Percentiles rank a stretch among this genome's conserved stretches.
These are phyloP conservation scores for Cerrena zonata DNA, from an alignment of 1,284 basidiomycete genomes.

Conservation along the genomic window DNA sequence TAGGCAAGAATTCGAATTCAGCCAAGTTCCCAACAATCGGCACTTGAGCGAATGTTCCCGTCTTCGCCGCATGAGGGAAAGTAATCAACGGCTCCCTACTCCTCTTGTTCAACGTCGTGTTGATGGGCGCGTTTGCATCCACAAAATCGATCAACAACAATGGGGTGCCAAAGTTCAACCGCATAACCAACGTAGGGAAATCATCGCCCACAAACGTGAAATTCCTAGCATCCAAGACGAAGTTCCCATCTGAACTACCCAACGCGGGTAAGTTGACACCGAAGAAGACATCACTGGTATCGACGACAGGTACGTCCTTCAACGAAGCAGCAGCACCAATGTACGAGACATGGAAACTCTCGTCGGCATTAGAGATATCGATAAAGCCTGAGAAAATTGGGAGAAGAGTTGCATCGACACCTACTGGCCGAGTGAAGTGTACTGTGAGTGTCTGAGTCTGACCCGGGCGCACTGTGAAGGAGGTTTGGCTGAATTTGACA, in stretches of 20 bases:
- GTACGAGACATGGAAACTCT: constrained; percentile 46
- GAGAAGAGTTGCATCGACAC: constrained; percentile 40
- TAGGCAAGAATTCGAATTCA: constrained; percentile 31
- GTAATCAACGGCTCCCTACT: constrained; percentile 14
- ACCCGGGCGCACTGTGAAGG: constrained; percentile 31
- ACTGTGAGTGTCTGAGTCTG: constrained; percentile 26
- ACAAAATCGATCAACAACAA: constrained; percentile 42
- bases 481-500: constrained; percentile 34
- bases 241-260: constrained; percentile 35
- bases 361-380: constrained; percentile 37
- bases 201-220: constrained; percentile 49
- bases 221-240: constrained; percentile 36
- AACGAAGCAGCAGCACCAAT: constrained; percentile 43
- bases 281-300: constrained; percentile 44
- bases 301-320: constrained; percentile 44
- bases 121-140: constrained; percentile 23
- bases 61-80: constrained; percentile 17
- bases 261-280: constrained; percentile 39
- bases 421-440: constrained; percentile 37
- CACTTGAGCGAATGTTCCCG: constrained; percentile 29
- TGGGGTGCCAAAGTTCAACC: constrained; percentile 52
- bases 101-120: constrained; percentile 21
- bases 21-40: constrained; percentile 37
- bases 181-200: constrained; percentile 39
- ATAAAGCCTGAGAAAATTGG: constrained; percentile 62